Base-by-base conservation (phyloP, 2,329 filamentous ascomycete genomes). In the Pseudogymnoascus sp. region DNA sequence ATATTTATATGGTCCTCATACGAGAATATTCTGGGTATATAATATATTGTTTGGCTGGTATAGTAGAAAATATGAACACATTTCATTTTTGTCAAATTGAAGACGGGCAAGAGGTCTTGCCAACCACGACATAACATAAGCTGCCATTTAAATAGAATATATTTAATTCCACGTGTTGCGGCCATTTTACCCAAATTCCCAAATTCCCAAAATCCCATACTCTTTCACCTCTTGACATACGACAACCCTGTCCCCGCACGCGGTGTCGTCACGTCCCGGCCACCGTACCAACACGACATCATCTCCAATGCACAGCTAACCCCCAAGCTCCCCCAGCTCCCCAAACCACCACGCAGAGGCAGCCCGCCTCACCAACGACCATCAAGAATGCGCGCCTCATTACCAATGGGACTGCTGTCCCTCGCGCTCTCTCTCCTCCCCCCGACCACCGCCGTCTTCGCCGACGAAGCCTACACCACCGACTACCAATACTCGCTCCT, bases 401-500 rank as follows among this genome's bases (percentile, higher is more conserved):
- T 70, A 25, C 67, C 68, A 60, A 60, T 68, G 38, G 67, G 65
- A 57, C 64, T 72, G 25, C 63, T 72, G 16, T 66, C 62, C 12
- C 59, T 71, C 39, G 57, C 57, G 36, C 50, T 61, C 60, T 69
- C 68, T 8, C 64, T 71, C 28, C 64, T 72, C 20, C 69, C 70
- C n/a, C 60, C 61, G 5, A 59, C 66, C 7, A 54, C 65, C 41
- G 90, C 92, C 66, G 85, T 97, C 63, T 96, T 92, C 77, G 81
- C 84, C 67, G 94, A 99, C 72, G 93, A 99, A 75, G 92, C 95
- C 67, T 92, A 87, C 77, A 83, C 90, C 69, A 84, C 95, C 73
- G 94, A 99, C 76, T 97, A 92, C 78, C 93, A 97, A 76, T 86
- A 96, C 77, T 85, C 90, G 66, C 86, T 97, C 57, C 79, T 99